Conservation (phyloP, 805 yeast species). For the Kregervanrija delftensis region DNA sequence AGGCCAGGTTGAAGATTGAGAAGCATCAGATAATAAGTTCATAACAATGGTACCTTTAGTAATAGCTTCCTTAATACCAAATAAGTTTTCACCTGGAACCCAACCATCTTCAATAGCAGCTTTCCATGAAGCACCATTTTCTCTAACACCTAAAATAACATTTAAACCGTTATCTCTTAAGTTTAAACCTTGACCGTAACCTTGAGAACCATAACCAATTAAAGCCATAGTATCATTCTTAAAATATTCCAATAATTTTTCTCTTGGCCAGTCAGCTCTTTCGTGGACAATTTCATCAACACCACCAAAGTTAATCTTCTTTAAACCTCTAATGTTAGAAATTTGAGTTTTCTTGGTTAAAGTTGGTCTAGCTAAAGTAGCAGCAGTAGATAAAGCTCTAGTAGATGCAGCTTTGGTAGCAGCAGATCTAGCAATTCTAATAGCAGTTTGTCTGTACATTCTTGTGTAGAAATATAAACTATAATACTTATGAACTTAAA, state of each 20-base stretch:
- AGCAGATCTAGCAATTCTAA: slow-evolving; percentile 44
- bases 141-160: slow-evolving; percentile 97
- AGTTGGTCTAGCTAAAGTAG: slow-evolving; percentile 36
- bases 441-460: slow-evolving; percentile 38
- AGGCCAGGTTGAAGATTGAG: slow-evolving; percentile 98
- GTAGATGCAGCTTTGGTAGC: slow-evolving; percentile 39
- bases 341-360: slow-evolving; percentile 33
- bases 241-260: slow-evolving; percentile 92
- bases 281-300: slow-evolving; percentile 93
- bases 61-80: slow-evolving; percentile 92
- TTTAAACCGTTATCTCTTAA: slow-evolving; percentile 98
- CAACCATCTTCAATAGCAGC: slow-evolving; percentile 99
- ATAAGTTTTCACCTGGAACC: slow-evolving; percentile 99
- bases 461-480: slow-evolving; percentile 3
- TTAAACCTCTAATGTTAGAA: slow-evolving; percentile 78
- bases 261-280: slow-evolving; percentile 99
- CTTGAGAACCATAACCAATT: slow-evolving; percentile 99
- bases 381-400: slow-evolving; percentile 52
- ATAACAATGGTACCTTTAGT: slow-evolving; percentile 86
- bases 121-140: slow-evolving; percentile 99
- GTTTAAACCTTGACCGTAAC: slow-evolving; percentile 99
- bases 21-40: slow-evolving; percentile 99
- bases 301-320: slow-evolving; percentile 96
- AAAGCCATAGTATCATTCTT: slow-evolving; percentile 96
- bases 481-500: slow-evolving; percentile 15